A percentile compares a stretch with the other conserved stretches of the same genome.
Conservation (phyloP, 345 rosid genomes). For the Combretum micranthum region DNA sequence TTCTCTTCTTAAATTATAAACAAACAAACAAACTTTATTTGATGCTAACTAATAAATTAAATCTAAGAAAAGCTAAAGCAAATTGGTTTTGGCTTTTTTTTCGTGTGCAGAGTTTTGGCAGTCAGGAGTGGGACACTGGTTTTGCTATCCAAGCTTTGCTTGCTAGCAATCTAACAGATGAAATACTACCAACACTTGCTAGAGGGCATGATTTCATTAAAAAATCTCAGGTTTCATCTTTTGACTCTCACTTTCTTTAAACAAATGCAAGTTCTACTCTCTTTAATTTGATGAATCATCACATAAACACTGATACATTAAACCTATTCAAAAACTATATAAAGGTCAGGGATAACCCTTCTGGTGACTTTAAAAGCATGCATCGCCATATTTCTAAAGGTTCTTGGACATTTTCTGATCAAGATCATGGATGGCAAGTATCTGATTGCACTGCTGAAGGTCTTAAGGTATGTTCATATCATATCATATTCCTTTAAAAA, state of each 20-base stretch:
- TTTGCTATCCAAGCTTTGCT: slow-evolving; percentile 38
- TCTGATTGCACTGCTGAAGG: slow-evolving; percentile 44
- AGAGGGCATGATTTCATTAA: slow-evolving; percentile 34
- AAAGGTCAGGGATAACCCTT: slow-evolving; percentile 34
- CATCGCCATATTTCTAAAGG: slow-evolving; percentile 44
- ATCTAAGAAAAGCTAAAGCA: background rate
- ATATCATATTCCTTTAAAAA: background rate
- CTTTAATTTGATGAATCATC: background rate
- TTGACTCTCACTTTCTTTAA: background rate
- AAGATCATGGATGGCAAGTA: slow-evolving; percentile 51
- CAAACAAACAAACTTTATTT: background rate
- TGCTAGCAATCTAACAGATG: slow-evolving; percentile 27
- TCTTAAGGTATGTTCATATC: slow-evolving; percentile 25
- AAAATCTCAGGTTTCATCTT: slow-evolving; percentile 36
- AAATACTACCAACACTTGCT: slow-evolving; percentile 21
- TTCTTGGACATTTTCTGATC: slow-evolving; percentile 42
- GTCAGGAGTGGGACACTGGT: slow-evolving; percentile 59
- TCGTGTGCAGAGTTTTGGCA: slow-evolving; percentile 40
- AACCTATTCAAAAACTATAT: background rate
- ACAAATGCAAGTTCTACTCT: background rate
- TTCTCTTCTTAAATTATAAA: background rate
- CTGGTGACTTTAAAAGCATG: slow-evolving; percentile 30
- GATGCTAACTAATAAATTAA: background rate
- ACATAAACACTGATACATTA: no score
- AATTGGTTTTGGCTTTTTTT: background rate